These are phyloP conservation scores for Saturnispora galanensis DNA, from an alignment of 805 yeast species.

Conservation along the genomic window DNA sequence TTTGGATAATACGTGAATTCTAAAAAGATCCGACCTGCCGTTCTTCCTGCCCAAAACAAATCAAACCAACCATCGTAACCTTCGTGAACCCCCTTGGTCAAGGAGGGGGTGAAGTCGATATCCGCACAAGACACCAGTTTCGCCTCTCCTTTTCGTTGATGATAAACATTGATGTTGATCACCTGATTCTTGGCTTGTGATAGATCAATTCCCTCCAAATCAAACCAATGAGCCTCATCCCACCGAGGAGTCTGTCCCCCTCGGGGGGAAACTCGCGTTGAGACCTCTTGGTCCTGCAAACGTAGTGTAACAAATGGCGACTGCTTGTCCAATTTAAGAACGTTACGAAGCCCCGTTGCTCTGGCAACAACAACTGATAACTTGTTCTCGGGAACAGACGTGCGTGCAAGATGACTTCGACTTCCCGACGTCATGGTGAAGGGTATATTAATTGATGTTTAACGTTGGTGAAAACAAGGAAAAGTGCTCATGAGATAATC, in stretches of 20 bases:
- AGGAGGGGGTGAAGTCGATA: constrained; percentile 66
- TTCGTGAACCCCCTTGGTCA: constrained; percentile 52
- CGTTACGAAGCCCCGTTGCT: constrained; percentile 80
- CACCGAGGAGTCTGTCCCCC: constrained; percentile 95
- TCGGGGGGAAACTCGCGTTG: constrained; percentile 65
- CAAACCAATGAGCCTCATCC: constrained; percentile 66
- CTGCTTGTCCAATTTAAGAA: constrained; percentile 83
- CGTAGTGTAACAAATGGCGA: constrained; percentile 82
- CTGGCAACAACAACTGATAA: constrained; percentile 69
- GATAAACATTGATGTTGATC: constrained; percentile 66
- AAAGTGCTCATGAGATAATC: too few relatives aligned
- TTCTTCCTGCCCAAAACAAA: constrained; percentile 52
- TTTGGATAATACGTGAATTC: constrained; percentile 88
- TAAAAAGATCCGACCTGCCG: constrained; percentile 81
- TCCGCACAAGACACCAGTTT: constrained; percentile 76
- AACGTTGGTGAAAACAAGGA: too few relatives aligned
- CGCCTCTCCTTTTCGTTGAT: constrained; percentile 80
- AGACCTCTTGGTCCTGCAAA: constrained; percentile 70
- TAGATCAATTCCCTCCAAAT: constrained; percentile 46
- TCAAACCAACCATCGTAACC: constrained; percentile 86
- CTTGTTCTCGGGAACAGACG: constrained; percentile 31
- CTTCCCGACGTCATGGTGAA: too few relatives aligned
- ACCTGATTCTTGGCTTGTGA: constrained; percentile 32
- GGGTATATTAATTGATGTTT: too few relatives aligned
- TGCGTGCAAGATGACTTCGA: background rate